Percentiles rank a stretch among this genome's conserved stretches.
Evolutionary conservation across 305 asterid genomes (phyloP).

Genomic region (Plantago coronopus): DNA sequence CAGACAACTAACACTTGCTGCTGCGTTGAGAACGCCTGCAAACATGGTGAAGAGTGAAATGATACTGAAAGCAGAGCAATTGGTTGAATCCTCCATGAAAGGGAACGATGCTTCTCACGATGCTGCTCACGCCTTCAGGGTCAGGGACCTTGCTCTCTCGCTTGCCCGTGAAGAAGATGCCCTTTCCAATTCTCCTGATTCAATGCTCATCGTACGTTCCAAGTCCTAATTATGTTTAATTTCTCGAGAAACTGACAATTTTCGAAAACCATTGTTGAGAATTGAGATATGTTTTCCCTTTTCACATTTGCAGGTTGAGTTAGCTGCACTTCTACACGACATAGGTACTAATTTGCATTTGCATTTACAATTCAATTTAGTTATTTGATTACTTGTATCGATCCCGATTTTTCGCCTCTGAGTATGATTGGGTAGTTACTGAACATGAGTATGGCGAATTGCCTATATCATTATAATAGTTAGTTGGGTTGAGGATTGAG

Average conservation of each 20-base stretch:
- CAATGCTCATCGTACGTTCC: slow-evolving; percentile 49
- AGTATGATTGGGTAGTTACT: too few relatives aligned
- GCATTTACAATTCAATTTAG: too few relatives aligned
- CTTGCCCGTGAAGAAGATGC: slow-evolving; percentile 69
- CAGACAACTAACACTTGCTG: too few relatives aligned
- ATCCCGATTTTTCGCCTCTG: too few relatives aligned
- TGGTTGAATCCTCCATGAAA: slow-evolving; percentile 64
- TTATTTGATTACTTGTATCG: too few relatives aligned
- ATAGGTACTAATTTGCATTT: slow-evolving; percentile 53
- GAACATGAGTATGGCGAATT: too few relatives aligned
- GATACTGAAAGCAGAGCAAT: slow-evolving; percentile 59
- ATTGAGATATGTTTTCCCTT: slow-evolving; percentile 9
- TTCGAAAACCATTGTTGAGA: background rate
- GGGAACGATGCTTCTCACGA: slow-evolving; percentile 94
- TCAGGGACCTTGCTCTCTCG: slow-evolving; percentile 80
- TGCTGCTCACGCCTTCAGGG: slow-evolving; percentile 85
- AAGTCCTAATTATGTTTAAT: background rate
- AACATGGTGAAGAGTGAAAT: slow-evolving; percentile 42
- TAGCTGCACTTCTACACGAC: slow-evolving; percentile 96
- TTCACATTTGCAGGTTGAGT: slow-evolving; percentile 63
- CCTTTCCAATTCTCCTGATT: slow-evolving; percentile 47
- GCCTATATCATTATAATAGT: too few relatives aligned
- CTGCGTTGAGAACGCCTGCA: background rate
- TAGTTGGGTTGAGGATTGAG: too few relatives aligned
- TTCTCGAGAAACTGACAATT: background rate